A percentile compares a stretch with the other conserved stretches of the same genome.
phyloP scores from a whole-genome alignment of 106 monocot genomes.

The Xerophyta viscosa region DNA sequence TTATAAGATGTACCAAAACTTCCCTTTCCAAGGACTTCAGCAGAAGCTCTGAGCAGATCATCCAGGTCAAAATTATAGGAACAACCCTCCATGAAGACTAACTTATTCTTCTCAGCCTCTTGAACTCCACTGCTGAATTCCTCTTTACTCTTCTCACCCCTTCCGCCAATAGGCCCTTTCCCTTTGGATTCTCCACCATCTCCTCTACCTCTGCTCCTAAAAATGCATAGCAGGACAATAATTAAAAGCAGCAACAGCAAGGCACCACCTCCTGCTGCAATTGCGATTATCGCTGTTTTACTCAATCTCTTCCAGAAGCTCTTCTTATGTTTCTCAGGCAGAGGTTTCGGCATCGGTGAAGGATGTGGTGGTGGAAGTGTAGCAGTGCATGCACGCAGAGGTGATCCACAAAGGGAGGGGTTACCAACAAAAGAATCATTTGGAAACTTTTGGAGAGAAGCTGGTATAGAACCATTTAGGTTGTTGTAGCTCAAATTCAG shows the following conservation, averaged over 20 bases:
- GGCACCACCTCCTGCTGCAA: conserved; percentile 28
- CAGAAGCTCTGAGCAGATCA: conserved; percentile 61
- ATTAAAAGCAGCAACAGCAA: conserved; percentile 32
- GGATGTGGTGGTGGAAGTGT: conserved; percentile 53
- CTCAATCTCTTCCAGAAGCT: conserved; percentile 23
- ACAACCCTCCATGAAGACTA: conserved; percentile 56
- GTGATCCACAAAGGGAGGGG: conserved; percentile 63
- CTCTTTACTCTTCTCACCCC: conserved; percentile 34
- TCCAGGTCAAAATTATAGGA: conserved; percentile 61
- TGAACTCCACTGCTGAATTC: conserved; percentile 62
- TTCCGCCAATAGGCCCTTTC: conserved; percentile 14
- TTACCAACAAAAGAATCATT: conserved; percentile 72
- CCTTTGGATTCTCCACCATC: conserved; percentile 3
- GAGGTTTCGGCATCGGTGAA: conserved; percentile 5
- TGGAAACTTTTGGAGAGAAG: conserved; percentile 61
- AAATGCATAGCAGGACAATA: conserved; percentile 31
- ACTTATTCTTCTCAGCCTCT: conserved; percentile 52
- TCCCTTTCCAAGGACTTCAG: conserved; percentile 74
- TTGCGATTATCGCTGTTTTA: conserved; percentile 37
- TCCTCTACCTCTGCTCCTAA: conserved; percentile 34
- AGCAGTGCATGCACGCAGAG: conserved; percentile 50
- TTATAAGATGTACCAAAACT: conserved; percentile 69
- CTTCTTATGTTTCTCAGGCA: conserved; percentile 8
- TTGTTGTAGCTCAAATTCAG: conserved; percentile 81
- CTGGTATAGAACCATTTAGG: conserved; percentile 78